These are phyloP conservation scores for Neonothopanus nambi DNA, from an alignment of 1,284 basidiomycete genomes.

Conservation along the genomic window DNA sequence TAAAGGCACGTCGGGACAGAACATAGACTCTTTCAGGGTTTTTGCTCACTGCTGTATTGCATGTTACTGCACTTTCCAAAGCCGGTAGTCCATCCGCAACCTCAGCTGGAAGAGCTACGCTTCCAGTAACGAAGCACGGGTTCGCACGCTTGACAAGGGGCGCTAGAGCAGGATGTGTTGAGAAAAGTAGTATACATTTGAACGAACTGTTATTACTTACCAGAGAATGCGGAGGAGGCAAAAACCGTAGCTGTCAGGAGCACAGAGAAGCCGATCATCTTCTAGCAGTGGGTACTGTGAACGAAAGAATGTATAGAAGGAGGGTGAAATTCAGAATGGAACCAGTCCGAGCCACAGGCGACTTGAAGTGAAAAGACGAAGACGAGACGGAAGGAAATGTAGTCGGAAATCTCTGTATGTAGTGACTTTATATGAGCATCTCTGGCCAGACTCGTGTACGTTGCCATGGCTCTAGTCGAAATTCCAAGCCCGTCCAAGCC, in stretches of 20 bases:
- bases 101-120: slow-evolving; percentile 26
- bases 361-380: not conserved
- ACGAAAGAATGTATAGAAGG: not conserved
- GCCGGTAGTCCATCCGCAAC: slow-evolving; percentile 22
- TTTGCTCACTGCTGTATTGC: slow-evolving; percentile 20
- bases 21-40: not conserved
- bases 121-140: slow-evolving; percentile 26
- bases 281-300: not conserved
- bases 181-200: not conserved
- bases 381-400: not conserved
- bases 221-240: slow-evolving; percentile 4
- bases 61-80: slow-evolving; percentile 22
- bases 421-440: no score
- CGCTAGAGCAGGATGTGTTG: not conserved
- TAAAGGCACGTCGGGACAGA: not conserved
- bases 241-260: not conserved
- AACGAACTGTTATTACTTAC: not conserved
- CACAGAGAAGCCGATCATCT: not conserved
- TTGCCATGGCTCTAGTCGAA: no score
- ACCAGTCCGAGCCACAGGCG: slow-evolving; percentile 14
- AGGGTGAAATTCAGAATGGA: slow-evolving; percentile 7
- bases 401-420: no score
- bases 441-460: no score
- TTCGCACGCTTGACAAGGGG: slow-evolving; percentile 19
- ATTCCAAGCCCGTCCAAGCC: no score